Conservation (phyloP, 176 grass and related monocot species). For the Eleusine indica region DNA sequence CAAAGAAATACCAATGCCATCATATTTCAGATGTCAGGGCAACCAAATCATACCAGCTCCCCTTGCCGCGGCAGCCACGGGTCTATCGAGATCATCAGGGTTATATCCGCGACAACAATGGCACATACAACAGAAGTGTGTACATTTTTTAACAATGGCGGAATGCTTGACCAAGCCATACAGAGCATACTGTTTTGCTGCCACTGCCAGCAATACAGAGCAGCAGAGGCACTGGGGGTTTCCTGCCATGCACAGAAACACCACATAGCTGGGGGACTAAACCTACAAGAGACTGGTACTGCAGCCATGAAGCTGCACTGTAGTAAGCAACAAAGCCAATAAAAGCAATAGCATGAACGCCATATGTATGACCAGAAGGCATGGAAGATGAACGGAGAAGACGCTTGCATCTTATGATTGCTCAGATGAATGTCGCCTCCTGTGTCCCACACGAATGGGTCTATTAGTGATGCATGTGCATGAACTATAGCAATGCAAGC, state of each 20-base stretch:
- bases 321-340: background rate
- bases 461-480: background rate
- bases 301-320: background rate
- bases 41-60: background rate
- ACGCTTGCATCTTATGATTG: background rate
- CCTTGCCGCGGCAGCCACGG: background rate
- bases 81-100: background rate
- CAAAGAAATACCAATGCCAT: background rate
- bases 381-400: background rate
- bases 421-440: background rate
- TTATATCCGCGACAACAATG: background rate
- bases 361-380: background rate
- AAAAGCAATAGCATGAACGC: background rate
- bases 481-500: background rate
- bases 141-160: background rate
- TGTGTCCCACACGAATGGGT: constrained; percentile 7
- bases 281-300: background rate
- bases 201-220: background rate
- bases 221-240: constrained; percentile 16
- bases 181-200: background rate
- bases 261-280: background rate
- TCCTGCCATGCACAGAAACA: background rate
- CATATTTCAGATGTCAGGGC: background rate
- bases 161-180: background rate
- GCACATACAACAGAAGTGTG: background rate